Evolutionary conservation across 148 eudicot genomes (phyloP).

Genomic region (Vaccinium macrocarpon): DNA sequence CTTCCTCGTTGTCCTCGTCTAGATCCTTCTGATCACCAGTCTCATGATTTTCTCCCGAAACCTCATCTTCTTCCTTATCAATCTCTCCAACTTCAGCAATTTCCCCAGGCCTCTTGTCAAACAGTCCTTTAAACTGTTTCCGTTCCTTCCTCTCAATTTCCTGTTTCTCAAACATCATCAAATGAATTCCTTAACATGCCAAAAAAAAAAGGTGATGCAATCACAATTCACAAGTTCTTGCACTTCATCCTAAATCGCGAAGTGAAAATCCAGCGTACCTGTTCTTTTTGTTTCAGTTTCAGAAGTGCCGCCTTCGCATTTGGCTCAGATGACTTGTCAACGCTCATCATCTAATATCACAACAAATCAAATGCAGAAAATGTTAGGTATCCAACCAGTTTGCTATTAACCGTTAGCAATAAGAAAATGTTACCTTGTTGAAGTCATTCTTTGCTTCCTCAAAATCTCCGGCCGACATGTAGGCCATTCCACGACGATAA

Average conservation of each 20-base stretch:
- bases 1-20: conserved; percentile 28
- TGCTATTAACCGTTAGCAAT: neutral
- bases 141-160: conserved; percentile 68
- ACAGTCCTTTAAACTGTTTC: conserved; percentile 87
- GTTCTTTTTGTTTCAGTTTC: conserved; percentile 85
- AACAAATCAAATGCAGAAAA: conserved; percentile 22
- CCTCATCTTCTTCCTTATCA: conserved; percentile 29
- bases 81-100: conserved; percentile 55
- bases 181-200: neutral
- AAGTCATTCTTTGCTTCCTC: conserved; percentile 91
- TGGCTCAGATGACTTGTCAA: conserved; percentile 84
- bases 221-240: conserved; percentile 1
- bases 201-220: neutral
- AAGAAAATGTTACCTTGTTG: conserved; percentile 53
- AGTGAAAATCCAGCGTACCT: conserved; percentile 39
- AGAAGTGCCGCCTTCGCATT: conserved; percentile 84
- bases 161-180: conserved; percentile 31
- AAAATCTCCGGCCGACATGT: conserved; percentile 82
- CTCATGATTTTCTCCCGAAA: conserved; percentile 17
- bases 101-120: conserved; percentile 88
- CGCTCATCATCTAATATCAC: conserved; percentile 64
- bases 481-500: conserved; percentile 97
- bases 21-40: conserved; percentile 27
- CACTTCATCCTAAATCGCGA: neutral
- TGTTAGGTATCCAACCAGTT: neutral